These are phyloP conservation scores for Hypholoma fasciculare DNA, from an alignment of 768 basidiomycete genomes.

Conservation along the genomic window DNA sequence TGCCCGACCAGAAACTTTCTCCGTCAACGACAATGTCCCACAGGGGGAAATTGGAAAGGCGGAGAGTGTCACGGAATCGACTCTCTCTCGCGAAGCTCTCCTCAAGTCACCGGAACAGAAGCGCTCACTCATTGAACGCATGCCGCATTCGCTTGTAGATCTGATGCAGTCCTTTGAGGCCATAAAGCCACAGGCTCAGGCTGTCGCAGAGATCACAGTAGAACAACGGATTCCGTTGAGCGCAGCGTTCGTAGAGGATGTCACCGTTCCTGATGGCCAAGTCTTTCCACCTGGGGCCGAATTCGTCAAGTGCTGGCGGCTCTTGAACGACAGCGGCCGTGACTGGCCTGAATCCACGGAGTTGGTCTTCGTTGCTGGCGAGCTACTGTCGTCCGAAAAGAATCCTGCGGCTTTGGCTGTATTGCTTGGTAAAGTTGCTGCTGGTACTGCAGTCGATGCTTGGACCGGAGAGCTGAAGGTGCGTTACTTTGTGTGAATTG, in stretches of 20 bases:
- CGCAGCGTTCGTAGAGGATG: slow-evolving; percentile 63
- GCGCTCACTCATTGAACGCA: slow-evolving; percentile 5
- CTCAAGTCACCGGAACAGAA: slow-evolving; percentile 20
- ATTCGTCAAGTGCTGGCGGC: slow-evolving; percentile 82
- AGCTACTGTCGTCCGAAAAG: slow-evolving; percentile 33
- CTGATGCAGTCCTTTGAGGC: not conserved
- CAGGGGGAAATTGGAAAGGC: too few relatives aligned
- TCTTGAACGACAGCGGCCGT: slow-evolving; percentile 61
- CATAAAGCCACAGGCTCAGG: not conserved
- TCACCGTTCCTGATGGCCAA: slow-evolving; percentile 76
- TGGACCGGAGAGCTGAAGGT: slow-evolving; percentile 79
- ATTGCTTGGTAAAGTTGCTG: slow-evolving; percentile 53
- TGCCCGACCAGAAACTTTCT: not conserved
- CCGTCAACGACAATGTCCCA: not conserved
- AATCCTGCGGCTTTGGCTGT: slow-evolving; percentile 12
- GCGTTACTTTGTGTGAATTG: slow-evolving; percentile 12
- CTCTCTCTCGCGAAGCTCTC: slow-evolving; percentile 30
- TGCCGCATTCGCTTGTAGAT: not conserved
- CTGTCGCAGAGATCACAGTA: not conserved
- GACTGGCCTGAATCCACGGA: slow-evolving; percentile 73
- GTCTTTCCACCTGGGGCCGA: slow-evolving; percentile 80
- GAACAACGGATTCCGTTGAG: slow-evolving; percentile 28
- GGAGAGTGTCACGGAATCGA: slow-evolving; percentile 19
- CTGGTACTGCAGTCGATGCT: slow-evolving; percentile 61
- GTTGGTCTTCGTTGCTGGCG: slow-evolving; percentile 72